Evolutionary conservation across 148 eudicot species (phyloP), one percentile per base, ranked within the genome.

Genomic region (Fallopia convolvulus): DNA sequence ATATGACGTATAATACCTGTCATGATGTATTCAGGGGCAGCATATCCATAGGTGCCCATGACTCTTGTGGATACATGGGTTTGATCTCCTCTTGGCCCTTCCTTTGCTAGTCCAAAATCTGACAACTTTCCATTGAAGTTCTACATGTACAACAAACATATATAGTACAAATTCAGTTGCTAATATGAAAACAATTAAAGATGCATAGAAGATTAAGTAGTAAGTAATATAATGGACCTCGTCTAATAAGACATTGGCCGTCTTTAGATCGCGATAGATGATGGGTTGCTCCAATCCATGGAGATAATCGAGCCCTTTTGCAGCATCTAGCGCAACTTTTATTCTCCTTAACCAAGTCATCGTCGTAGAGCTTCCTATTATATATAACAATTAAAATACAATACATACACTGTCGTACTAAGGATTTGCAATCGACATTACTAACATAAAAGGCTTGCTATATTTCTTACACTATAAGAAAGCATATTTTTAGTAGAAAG

Each of bases 11-110:
- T 6, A 9, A 36, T 44, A 6, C 8, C 97, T 21, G 97, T 90
- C 92, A 90, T 89, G 12, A 90, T 76, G 83, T 92, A 92, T 80
- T 92, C 97, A 6, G 97, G 97, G 65, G 97, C 97, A 60, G 97
- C 97, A 80, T 92, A 92, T 6, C 97, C 97, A 18, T 89, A 89
- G 39, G 97, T 92, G 72, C 97, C 97, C 94, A 90, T 90, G 65
- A 90, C 94, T 75, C 92, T 89, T 14, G 97, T 92, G 30, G 97
- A 88, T 36, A 92, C 97, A 72, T 92, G 97, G 33, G 97, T 90
- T 79, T 88, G 89, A 79, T 87, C 97, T 74, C 92, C 94, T 83
- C 83, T 83, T 20, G 97, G 94, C 50, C 97, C 97, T 79, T 88
- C 91, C 85, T 90, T 90, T 40, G 92, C 97, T 40, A 92, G 90